These are phyloP conservation scores for Tetrahymena borealis DNA, from an alignment of 73 alveolate species.

Conservation along the genomic window DNA sequence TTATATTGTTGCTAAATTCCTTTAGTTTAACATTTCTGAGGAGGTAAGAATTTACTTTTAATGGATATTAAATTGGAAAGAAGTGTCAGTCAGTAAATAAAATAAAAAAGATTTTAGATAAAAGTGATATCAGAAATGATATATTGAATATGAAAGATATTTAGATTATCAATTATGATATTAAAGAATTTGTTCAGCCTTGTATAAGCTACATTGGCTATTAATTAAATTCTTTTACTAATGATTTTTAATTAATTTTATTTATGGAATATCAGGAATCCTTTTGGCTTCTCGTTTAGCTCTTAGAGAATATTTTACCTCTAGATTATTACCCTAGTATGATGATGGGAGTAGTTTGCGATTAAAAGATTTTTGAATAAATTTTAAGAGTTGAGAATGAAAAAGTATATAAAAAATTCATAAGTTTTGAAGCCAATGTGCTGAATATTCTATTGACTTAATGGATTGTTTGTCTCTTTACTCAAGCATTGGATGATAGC, in stretches of 20 bases:
- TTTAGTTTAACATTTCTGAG: neutral
- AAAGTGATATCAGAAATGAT: neutral
- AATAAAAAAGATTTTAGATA: too few relatives aligned
- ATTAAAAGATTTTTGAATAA: constrained; percentile 9
- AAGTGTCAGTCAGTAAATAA: too few relatives aligned
- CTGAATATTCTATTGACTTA: constrained; percentile 10
- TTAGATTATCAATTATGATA: neutral
- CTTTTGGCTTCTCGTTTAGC: constrained; percentile 29
- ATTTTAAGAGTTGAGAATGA: neutral
- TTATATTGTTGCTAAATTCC: constrained; percentile 23
- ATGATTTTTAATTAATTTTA: neutral
- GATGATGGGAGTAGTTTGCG: constrained; percentile 26
- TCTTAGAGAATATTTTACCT: constrained; percentile 28
- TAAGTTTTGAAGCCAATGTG: constrained; percentile 1
- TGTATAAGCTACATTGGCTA: neutral
- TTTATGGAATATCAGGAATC: neutral
- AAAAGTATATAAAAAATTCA: neutral
- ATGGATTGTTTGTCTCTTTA: constrained; percentile 34
- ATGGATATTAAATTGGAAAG: neutral
- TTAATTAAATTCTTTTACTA: neutral
- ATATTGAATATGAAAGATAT: neutral
- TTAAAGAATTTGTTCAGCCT: neutral
- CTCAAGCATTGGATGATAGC: neutral
- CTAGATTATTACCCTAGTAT: constrained; percentile 20
- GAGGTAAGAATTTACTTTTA: neutral